Conservation (phyloP, 345 rosid genomes). For the Gossypium australe region DNA sequence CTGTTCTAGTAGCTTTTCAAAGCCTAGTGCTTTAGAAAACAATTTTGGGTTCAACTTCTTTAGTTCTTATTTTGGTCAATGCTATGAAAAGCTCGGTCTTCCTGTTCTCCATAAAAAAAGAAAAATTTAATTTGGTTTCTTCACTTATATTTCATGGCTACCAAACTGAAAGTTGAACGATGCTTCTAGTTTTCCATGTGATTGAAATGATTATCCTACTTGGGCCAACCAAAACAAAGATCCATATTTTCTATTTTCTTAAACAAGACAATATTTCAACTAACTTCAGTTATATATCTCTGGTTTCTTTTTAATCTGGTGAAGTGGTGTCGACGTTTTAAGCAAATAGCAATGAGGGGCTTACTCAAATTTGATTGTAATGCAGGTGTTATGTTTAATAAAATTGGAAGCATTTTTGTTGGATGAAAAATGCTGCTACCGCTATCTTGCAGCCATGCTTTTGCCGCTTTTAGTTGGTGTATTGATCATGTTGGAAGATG, state of each 20-base stretch:
- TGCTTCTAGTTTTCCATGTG: background rate
- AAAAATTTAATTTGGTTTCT: background rate
- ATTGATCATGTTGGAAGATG: conserved; percentile 11
- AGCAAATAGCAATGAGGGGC: background rate
- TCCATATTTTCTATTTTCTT: background rate
- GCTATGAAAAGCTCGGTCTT: background rate
- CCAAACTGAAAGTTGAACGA: background rate
- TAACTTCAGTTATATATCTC: background rate
- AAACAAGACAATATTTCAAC: background rate
- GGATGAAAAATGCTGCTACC: background rate
- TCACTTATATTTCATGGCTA: background rate
- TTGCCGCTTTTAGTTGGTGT: background rate
- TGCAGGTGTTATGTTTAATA: background rate
- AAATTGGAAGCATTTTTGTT: background rate
- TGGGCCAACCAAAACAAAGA: background rate
- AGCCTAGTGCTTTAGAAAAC: background rate
- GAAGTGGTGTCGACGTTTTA: background rate
- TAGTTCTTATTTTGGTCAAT: background rate
- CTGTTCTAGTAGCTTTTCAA: background rate
- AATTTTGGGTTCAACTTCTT: no score
- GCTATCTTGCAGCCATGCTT: background rate
- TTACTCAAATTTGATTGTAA: background rate
- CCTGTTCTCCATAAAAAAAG: background rate
- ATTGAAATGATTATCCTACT: background rate
- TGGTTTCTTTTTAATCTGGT: background rate